Conservation (phyloP, 148 eudicot genomes). For the Gaultheria prostrata region DNA sequence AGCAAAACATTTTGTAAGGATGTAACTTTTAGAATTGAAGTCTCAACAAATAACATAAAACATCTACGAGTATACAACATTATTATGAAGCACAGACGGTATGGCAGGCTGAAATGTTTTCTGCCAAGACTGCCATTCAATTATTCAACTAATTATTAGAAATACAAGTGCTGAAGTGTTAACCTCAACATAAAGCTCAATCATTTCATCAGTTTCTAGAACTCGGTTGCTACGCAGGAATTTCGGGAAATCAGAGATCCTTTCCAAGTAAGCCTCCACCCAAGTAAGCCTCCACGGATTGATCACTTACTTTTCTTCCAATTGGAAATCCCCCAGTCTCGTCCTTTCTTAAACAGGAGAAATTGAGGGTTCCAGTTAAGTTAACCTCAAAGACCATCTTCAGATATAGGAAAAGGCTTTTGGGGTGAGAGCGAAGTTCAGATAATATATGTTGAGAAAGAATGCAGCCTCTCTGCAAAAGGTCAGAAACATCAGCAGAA, state of each 20-base stretch:
- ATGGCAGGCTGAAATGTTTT: not conserved
- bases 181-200: slow-evolving; percentile 85
- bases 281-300: slow-evolving; percentile 45
- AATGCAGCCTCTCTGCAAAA: slow-evolving; percentile 69
- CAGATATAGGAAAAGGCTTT: slow-evolving; percentile 85
- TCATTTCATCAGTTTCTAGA: slow-evolving; percentile 73
- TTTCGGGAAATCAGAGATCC: slow-evolving; percentile 57
- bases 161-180: slow-evolving; percentile 17
- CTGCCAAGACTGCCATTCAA: not conserved
- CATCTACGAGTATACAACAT: not conserved
- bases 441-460: slow-evolving; percentile 50
- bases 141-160: not conserved
- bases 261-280: slow-evolving; percentile 58
- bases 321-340: slow-evolving; percentile 30
- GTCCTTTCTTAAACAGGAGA: slow-evolving; percentile 40
- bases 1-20: not conserved
- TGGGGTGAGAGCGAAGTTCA: slow-evolving; percentile 58
- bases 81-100: not conserved
- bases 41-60: not conserved
- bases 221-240: slow-evolving; percentile 53
- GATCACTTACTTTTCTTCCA: slow-evolving; percentile 40
- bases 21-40: not conserved
- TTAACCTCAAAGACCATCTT: slow-evolving; percentile 86
- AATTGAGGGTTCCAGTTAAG: slow-evolving; percentile 61
- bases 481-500: slow-evolving; percentile 15